These are phyloP conservation scores for Gomphus sp. DNA, from an alignment of 1,284 basidiomycete genomes.

Conservation along the genomic window DNA sequence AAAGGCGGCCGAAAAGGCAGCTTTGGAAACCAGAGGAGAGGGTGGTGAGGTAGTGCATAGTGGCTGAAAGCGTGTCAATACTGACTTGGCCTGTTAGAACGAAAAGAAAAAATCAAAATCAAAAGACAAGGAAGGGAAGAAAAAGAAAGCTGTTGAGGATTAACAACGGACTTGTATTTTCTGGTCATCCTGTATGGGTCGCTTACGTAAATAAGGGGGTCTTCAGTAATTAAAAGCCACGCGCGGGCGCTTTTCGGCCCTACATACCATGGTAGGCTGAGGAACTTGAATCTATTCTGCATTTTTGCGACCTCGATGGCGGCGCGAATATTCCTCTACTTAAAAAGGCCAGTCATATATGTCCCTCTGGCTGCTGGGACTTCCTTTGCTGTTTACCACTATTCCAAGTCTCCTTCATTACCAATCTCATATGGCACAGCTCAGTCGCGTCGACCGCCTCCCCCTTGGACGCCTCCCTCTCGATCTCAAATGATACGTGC, in stretches of 20 bases:
- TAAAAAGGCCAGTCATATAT: conserved; percentile 4
- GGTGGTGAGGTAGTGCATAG: not conserved
- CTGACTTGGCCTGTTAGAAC: not conserved
- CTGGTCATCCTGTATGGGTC: not conserved
- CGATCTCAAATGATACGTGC: conserved; percentile 52
- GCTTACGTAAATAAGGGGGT: not conserved
- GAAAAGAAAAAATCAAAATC: conserved; percentile 11
- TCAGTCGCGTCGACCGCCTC: conserved; percentile 55
- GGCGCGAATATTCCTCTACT: not conserved
- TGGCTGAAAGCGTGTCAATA: not conserved
- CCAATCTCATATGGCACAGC: conserved; percentile 34
- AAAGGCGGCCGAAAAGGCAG: conserved; percentile 35
- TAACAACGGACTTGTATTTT: not conserved
- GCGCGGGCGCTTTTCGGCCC: not conserved
- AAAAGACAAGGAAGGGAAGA: conserved; percentile 24
- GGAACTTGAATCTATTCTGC: not conserved
- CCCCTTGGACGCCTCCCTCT: conserved; percentile 68
- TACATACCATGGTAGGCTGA: not conserved
- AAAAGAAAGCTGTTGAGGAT: conserved; percentile 15
- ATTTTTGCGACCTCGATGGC: not conserved
- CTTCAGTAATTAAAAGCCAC: not conserved
- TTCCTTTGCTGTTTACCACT: conserved; percentile 35
- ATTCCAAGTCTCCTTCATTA: conserved; percentile 56
- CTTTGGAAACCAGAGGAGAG: not conserved
- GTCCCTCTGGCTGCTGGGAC: conserved; percentile 8